Conservation (phyloP, 176 grass and related monocot genomes). For the Coix lacrymajobi region DNA sequence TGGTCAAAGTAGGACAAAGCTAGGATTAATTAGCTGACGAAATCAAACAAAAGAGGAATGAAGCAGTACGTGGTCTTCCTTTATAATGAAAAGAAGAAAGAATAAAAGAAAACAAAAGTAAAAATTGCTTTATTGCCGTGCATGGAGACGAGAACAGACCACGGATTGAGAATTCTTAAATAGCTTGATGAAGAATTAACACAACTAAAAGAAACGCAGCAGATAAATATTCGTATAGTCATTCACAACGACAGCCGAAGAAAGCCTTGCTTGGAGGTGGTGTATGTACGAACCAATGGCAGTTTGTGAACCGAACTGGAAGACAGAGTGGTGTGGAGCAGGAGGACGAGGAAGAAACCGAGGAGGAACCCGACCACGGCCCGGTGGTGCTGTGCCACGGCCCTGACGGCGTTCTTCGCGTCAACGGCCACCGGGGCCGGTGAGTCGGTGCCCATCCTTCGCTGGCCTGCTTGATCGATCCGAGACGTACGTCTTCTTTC, state of each 20-base stretch:
- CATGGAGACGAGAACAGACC: background rate
- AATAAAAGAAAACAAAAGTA: background rate
- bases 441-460: background rate
- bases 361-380: constrained; percentile 27
- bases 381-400: constrained; percentile 21
- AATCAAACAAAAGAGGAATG: background rate
- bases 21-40: background rate
- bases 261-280: background rate
- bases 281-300: background rate
- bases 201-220: no score
- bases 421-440: background rate
- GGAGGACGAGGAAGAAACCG: constrained; percentile 36
- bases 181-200: background rate
- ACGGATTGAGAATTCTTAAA: background rate
- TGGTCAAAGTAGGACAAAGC: background rate
- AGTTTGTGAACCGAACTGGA: background rate
- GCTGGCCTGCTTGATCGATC: background rate
- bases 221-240: background rate
- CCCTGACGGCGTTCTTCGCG: constrained; percentile 2
- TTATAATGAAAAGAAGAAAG: background rate
- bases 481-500: no score
- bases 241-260: background rate
- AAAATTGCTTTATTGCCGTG: background rate
- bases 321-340: constrained; percentile 22
- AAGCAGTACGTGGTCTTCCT: background rate